phyloP scores from a whole-genome alignment of 1,284 basidiomycete species.

The Tilletiaria anomala region DNA sequence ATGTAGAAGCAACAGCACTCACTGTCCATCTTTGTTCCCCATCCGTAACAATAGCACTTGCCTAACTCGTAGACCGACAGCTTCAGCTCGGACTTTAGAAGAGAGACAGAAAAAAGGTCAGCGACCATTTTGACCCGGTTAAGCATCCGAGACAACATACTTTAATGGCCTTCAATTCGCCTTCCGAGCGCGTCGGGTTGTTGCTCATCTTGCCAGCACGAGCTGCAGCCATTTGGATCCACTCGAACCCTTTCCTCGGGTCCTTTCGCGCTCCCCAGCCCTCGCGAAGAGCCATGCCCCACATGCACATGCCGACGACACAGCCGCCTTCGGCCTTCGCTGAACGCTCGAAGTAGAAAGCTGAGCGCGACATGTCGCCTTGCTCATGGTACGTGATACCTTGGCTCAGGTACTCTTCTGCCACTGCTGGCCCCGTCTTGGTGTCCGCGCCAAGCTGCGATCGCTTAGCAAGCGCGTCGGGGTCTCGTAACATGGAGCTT shows the following conservation, averaged over 20 bases:
- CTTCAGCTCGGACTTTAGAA: slow-evolving; percentile 52
- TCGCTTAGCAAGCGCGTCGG: not conserved
- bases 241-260: slow-evolving; percentile 56
- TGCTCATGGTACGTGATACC: slow-evolving; percentile 70
- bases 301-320: slow-evolving; percentile 82
- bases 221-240: slow-evolving; percentile 68
- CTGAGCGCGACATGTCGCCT: slow-evolving; percentile 58
- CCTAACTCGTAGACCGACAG: slow-evolving; percentile 81
- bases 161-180: slow-evolving; percentile 43
- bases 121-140: not conserved
- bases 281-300: slow-evolving; percentile 69
- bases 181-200: slow-evolving; percentile 35
- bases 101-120: not conserved
- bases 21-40: slow-evolving; percentile 71
- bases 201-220: slow-evolving; percentile 64
- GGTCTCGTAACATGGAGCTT: too few species aligned
- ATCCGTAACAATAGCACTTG: slow-evolving; percentile 79
- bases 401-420: slow-evolving; percentile 25
- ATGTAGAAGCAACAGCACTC: not conserved
- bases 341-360: slow-evolving; percentile 61
- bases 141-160: not conserved
- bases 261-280: slow-evolving; percentile 68
- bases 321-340: slow-evolving; percentile 64
- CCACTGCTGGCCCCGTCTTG: slow-evolving; percentile 13
- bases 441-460: slow-evolving; percentile 11